A percentile compares a stretch with the other conserved stretches of the same genome.
Evolutionary conservation across 495 filamentous ascomycete genomes (phyloP).

Genomic region (Amniculicola lignicola): DNA sequence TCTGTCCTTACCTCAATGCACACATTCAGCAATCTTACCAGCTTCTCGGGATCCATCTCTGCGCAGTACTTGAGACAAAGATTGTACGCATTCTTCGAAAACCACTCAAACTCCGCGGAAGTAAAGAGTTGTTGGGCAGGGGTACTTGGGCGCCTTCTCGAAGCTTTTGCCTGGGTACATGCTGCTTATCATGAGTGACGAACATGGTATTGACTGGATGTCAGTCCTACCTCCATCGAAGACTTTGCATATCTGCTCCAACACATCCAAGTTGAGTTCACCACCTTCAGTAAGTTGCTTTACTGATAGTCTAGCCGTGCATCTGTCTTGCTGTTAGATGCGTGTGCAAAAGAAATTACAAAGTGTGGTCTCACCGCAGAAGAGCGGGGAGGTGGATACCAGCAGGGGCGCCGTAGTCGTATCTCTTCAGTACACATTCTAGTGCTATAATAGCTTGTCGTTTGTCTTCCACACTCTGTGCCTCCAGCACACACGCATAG

Average conservation of each 20-base stretch:
- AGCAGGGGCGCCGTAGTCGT: slow-evolving; percentile 49
- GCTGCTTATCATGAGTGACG: slow-evolving; percentile 35
- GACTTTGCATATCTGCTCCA: slow-evolving; percentile 53
- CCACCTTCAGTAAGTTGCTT: slow-evolving; percentile 45
- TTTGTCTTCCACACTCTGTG: slow-evolving; percentile 62
- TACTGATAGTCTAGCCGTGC: slow-evolving; percentile 59
- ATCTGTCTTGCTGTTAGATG: slow-evolving; percentile 38
- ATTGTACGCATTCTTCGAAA: slow-evolving; percentile 75
- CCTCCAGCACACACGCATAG: slow-evolving; percentile 73
- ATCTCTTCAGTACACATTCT: slow-evolving; percentile 56
- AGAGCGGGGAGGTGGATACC: slow-evolving; percentile 64
- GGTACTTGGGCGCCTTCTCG: slow-evolving; percentile 34
- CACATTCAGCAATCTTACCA: slow-evolving; percentile 55
- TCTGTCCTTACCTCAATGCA: slow-evolving; percentile 49
- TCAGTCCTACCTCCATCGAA: slow-evolving; percentile 58
- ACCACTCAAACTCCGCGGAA: slow-evolving; percentile 71
- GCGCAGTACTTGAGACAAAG: slow-evolving; percentile 60
- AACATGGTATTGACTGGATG: neutral
- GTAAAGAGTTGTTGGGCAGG: slow-evolving; percentile 49
- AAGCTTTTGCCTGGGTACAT: slow-evolving; percentile 44
- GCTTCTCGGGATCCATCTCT: slow-evolving; percentile 51
- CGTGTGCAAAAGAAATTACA: neutral
- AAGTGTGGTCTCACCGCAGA: slow-evolving; percentile 49
- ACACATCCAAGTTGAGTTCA: neutral
- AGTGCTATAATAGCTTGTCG: slow-evolving; percentile 56